Conservation (phyloP, 1,284 basidiomycete species). For the Rhodofomes roseus region DNA sequence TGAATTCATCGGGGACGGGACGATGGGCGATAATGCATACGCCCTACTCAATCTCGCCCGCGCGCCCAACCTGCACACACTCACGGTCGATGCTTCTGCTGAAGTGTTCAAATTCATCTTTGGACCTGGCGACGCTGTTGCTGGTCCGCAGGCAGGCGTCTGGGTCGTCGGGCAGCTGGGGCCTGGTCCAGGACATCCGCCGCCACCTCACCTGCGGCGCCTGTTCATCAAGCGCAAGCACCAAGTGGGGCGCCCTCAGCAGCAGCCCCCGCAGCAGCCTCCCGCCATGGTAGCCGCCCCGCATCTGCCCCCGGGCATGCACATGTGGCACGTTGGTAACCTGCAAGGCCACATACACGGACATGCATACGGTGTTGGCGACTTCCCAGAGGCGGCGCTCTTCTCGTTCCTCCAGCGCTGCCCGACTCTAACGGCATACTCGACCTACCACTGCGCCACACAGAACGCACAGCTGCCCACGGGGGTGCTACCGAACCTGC, state of each 20-base stretch:
- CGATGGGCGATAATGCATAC: conserved; percentile 16
- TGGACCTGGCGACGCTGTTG: background rate
- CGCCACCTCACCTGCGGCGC: conserved; percentile 30
- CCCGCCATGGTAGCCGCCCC: background rate
- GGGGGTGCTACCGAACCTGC: conserved; percentile 25
- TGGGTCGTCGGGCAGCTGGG: conserved; percentile 10
- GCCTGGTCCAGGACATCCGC: conserved; percentile 16
- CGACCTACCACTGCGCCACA: conserved; percentile 21
- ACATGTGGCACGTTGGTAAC: background rate
- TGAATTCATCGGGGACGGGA: conserved; percentile 5
- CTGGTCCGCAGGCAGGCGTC: background rate
- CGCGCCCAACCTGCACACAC: conserved; percentile 29
- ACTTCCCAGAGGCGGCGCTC: conserved; percentile 23
- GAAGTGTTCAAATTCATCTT: conserved; percentile 34
- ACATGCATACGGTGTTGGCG: conserved; percentile 10
- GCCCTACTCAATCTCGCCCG: conserved; percentile 26
- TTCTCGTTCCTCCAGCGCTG: conserved; percentile 24
- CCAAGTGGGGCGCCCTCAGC: background rate
- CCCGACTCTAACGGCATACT: conserved; percentile 20
- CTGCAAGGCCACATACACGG: conserved; percentile 8
- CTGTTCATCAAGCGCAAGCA: conserved; percentile 32
- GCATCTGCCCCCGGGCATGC: conserved; percentile 3
- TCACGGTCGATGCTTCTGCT: conserved; percentile 36
- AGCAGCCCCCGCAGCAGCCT: background rate
- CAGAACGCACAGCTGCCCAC: conserved; percentile 21